Base-by-base conservation (phyloP, 1,284 basidiomycete species). In the Ceratobasidium sp. region DNA sequence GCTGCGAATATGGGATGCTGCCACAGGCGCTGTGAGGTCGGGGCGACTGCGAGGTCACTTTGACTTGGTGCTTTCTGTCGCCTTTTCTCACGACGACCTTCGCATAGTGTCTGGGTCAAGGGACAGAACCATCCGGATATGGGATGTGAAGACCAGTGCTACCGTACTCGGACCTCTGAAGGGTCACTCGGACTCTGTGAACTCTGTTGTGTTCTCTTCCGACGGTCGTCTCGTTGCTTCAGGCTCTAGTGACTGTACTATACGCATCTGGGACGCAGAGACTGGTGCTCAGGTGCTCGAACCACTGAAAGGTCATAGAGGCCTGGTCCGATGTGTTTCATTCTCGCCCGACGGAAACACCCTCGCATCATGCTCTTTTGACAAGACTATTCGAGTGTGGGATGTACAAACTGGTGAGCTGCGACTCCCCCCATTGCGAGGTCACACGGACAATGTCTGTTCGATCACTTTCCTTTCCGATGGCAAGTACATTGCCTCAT, bases 41-140 rank as follows among this genome's bases (percentile, higher is more conserved):
- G 63, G 2, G 4, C 63, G 39, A 1, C 40, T 64, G 7, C 10
- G 63, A 13, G 40, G 63, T 1, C 63, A 64, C 33, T 12, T 28
- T 33, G 39, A 39, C 39, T 39, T 3, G n/a, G 39, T 64, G 5
- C 5, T 20, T n/a, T 64, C 61, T 64, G 61, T 71, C 26, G n/a
- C 23, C 12, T 71, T 53, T 26, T 55, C 33, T 12, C 63, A 51
- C 15, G 49, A 51, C 49, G n/a, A 15, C 7, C 46, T 2, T 7
- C 46, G 46, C 20, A n/a, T 79, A 15, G 73, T 44, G 10, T 68
- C 73, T 9, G 67, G 75, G 9, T 60, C 73, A 4, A 42, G 70
- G 2, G 75, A 79, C 44, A 6, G 10, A 0, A 58, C 77, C 7
- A 55, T 78, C 10, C 44, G 46, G 28, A 39, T 78, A 9, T 76